Evolutionary conservation across 257 asterid genomes (phyloP), one percentile per base, ranked within the genome.

Genomic region (Jacaranda mimosifolia): DNA sequence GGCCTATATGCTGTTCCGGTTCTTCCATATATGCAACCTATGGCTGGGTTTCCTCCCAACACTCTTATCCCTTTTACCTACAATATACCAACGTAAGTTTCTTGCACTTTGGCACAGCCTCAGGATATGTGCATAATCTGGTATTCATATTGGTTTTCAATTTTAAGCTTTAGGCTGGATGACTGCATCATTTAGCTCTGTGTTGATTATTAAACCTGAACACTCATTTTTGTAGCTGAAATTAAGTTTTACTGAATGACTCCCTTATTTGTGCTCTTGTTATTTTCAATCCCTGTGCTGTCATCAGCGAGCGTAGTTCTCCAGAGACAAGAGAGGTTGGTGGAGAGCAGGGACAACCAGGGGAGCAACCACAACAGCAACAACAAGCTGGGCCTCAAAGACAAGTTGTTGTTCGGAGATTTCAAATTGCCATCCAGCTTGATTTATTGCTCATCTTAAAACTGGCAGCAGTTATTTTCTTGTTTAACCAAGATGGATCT

Each of bases 401-500:
- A 85, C 92, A 82, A 86, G 91, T 90, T 72, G 88, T 86, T 58
- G 94, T 84, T 68, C 86, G 98, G 73, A 89, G 98, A 85, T 92
- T 94, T 79, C 98, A 91, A 85, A 86, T 94, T 83, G 97, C 94
- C 53, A 84, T 92, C 84, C 98, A 91, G 84, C 90, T 92, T 39
- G 98, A 94, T 81, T 68, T 91, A 78, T 69, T 89, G 69, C 98
- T 94, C 78, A 92, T 94, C 77, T 82, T 94, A 63, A 94, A 94
- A 89, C 85, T 94, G 84, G 95, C 89, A 15, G 98, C 98, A 18
- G 98, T 92, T 66, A 91, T 94, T 79, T 94, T 92, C 83, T 86
- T 94, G 93, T 92, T 94, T 78, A 94, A 91, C 86, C 98, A 92
- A 86, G 98, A 94, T 83, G 98, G 98, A 77, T 94, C 98, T 35